Percentiles rank a stretch among this genome's conserved stretches.
Evolutionary conservation across 2,329 filamentous ascomycete species (phyloP).

Genomic region (Talaromyces sp.): DNA sequence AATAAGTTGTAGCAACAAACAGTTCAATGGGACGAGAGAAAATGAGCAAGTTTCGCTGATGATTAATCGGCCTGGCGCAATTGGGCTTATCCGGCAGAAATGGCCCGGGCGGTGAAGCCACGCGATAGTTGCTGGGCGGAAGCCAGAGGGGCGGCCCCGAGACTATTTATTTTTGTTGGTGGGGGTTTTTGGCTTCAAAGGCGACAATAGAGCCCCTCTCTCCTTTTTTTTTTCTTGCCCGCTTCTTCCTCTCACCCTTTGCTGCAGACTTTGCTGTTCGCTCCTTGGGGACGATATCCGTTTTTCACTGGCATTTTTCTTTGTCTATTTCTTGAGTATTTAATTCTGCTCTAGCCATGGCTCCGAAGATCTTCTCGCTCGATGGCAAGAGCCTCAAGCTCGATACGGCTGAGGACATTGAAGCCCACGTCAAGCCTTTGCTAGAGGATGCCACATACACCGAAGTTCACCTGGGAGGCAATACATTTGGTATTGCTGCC

Average conservation of each 20-base stretch:
- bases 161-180: not conserved
- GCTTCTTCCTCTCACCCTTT: not conserved
- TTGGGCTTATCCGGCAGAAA: not conserved
- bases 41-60: not conserved
- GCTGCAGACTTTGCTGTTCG: too few relatives aligned
- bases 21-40: not conserved
- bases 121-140: not conserved
- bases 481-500: slow-evolving; percentile 86
- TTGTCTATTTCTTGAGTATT: not conserved
- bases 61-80: not conserved
- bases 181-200: not conserved
- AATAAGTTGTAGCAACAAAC: not conserved
- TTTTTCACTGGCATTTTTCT: not conserved
- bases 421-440: slow-evolving; percentile 73
- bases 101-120: not conserved
- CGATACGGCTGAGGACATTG: slow-evolving; percentile 78
- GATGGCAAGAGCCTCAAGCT: slow-evolving; percentile 91
- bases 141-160: not conserved
- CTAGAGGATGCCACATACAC: slow-evolving; percentile 63
- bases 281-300: not conserved
- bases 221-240: not conserved
- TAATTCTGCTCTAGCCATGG: not conserved
- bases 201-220: slow-evolving; percentile 4
- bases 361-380: slow-evolving; percentile 67
- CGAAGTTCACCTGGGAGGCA: slow-evolving; percentile 80